Evolutionary conservation across 352 stramenopile genomes (phyloP), one percentile per base, ranked within the genome.

Genomic region (Globisporangium echinulatum): DNA sequence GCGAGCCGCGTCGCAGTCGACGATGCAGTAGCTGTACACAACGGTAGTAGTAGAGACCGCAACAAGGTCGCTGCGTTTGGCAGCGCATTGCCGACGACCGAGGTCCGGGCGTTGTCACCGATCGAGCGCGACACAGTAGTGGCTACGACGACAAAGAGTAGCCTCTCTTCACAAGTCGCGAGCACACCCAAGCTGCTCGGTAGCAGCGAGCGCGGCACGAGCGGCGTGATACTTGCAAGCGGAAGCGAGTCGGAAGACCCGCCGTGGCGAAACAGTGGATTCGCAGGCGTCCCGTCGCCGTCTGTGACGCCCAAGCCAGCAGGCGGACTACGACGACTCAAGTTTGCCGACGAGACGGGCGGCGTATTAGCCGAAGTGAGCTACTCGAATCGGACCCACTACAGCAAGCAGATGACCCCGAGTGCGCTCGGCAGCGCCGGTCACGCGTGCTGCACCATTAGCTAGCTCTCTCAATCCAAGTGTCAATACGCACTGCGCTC

Each of bases 321-420:
- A 48, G 43, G 7, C 25, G 25, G 25, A 33, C 25, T 33, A 3
- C 72, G 77, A 40, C 62, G 58, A 54, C 74, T 92, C 37, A 76
- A 69, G 7, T 92, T 92, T 54, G 82, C 77, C 3, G 82, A 92
- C 50, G 82, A 92, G 58, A 70, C 63, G 5, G 82, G 78, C 43
- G 80, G 79, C 11, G 46, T 47, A 17, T 60, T 90, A 8, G 70
- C 76, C 11, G 79, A 90, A 58, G 79, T 88, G 52, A 89, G 51
- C 42, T 91, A 87, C 57, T 91, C 82, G 10, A 84, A 75, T 63
- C 65, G 79, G 62, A 89, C 78, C 53, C 82, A 92, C 54, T 92
- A 92, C 69, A 90, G 80, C 70, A 92, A 92, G 51, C 80, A 90
- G 57, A 57, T 67, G n/a, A 59, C 66, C 11, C 64, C 67, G 1